Percentiles rank a stretch among this genome's conserved stretches.
Conservation (phyloP, 345 rosid species). For the Eutrema japonicum region DNA sequence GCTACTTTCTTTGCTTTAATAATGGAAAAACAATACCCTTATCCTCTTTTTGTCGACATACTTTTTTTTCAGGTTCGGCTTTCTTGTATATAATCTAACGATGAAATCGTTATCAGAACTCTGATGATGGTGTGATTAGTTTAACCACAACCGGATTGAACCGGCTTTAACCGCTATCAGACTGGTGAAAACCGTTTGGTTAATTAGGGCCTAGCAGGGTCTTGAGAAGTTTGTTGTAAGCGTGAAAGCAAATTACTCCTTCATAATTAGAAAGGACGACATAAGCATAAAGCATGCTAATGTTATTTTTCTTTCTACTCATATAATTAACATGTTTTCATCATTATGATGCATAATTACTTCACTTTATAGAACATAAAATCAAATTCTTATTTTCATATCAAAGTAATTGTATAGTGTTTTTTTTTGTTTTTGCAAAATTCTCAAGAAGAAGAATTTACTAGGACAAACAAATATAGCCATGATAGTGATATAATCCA, state of each 20-base stretch:
- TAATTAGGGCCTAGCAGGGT: background rate
- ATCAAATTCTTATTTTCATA: background rate
- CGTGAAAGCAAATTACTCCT: slow-evolving; percentile 13
- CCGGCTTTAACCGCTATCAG: background rate
- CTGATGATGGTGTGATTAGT: background rate
- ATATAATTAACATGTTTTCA: background rate
- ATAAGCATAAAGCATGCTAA: slow-evolving; percentile 30
- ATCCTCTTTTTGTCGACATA: slow-evolving; percentile 37
- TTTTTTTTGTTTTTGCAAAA: background rate
- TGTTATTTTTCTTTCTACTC: slow-evolving; percentile 21
- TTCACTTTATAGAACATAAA: slow-evolving; percentile 12
- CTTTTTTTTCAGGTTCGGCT: slow-evolving; percentile 14
- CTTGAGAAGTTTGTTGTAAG: background rate
- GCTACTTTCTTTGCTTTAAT: slow-evolving; percentile 35
- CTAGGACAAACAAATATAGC: background rate
- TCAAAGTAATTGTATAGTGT: background rate
- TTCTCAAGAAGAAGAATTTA: background rate
- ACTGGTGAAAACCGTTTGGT: background rate
- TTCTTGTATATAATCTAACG: background rate
- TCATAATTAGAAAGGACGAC: slow-evolving; percentile 26
- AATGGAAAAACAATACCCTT: slow-evolving; percentile 17
- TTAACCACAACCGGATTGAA: slow-evolving; percentile 4
- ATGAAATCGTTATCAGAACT: background rate
- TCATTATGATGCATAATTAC: slow-evolving; percentile 26
- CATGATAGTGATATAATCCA: background rate